Base-by-base conservation (phyloP, 495 filamentous ascomycete species). In the Usnea hakonensis region DNA sequence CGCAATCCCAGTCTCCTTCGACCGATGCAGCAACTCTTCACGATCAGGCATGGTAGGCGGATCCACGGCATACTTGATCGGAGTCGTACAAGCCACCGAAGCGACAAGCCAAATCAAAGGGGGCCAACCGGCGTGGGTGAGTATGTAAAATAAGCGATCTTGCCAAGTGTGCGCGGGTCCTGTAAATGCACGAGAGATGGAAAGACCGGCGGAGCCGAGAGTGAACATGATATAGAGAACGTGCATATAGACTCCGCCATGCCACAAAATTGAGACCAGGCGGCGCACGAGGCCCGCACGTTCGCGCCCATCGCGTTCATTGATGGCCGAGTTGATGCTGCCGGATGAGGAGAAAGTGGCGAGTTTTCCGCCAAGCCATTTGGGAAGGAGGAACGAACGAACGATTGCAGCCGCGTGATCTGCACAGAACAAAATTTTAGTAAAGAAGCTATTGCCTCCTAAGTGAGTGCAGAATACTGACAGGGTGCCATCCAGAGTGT, bases 401-500 rank as follows among this genome's bases (percentile, higher is more conserved):
- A 61, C 46, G 35, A 61, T 50, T n/a, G 58, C 52, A 10, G 54
- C 52, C 10, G 36, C 38, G 26, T 61, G 58, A n/a, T 61, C 58
- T 61, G 30, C 37, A 38, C n/a, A 30, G 46, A 50, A 50, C 2
- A 14, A 14, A 10, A 54, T 8, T 26, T 61, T 26, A 61, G 58
- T 23, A 50, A 28, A 30, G 23, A 26, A 26, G 17, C 21, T 17
- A 8, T n/a, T 40, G 11, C 35, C 6, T 21, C 13, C 17, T 11
- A 6, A 26, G 38, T 13, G 19, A 21, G 36, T 41, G 9, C 30
- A 38, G 19, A 13, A 14, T n/a, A 61, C 48, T 32, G 50, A 61
- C 58, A 61, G 13, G 58, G 58, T 41, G 58, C 46, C 58, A 61
- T 61, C 58, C 58, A 61, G 14, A 41, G 17, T 16, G 52, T 41